Evolutionary conservation across 306 rosid genomes (phyloP), one percentile per base, ranked within the genome.

Genomic region (Vigna trinervia): DNA sequence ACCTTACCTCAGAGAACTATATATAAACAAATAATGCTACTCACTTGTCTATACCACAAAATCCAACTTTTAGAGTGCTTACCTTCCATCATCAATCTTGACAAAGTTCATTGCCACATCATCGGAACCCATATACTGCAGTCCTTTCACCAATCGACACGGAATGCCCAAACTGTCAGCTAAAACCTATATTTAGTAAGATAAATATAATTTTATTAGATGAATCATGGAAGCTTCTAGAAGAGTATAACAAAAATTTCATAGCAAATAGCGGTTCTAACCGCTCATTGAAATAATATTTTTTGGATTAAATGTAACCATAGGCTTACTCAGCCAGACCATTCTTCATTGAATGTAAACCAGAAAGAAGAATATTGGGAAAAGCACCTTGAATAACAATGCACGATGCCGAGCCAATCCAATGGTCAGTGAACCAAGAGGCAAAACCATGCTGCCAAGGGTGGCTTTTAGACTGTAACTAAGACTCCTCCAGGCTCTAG

Each of bases 401-500:
- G 99, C 97, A 19, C 99, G 98, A 87, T 96, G 99, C 52, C 98
- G 93, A 80, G 99, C 98, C 91, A 96, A 86, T 78, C 99, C 99
- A 65, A 91, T 78, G 59, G 89, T 92, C 57, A 96, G 80, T 62
- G 97, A 96, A 77, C 99, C 99, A 52, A 96, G 92, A 22, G 97
- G 99, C 87, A 96, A 88, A 88, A 96, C 98, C 97, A 92, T 87
- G 87, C 99, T 96, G 72, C 98, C 99, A 60, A 84, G 89, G 70
- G 96, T 96, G 81, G 84, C 89, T 91, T 96, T 92, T 85, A 96
- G 88, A 70, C 87, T 85, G 74, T 82, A 65, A 75, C 88, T 88
- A 73, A 92, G 97, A 85, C 73, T 92, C 81, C 74, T 71, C 99
- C 99, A 96, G 79, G 88, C 89, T 84, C 85, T 89, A 73, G 81